phyloP scores from a whole-genome alignment of 805 yeast genomes.

The Cyberlindnera sargentensis region DNA sequence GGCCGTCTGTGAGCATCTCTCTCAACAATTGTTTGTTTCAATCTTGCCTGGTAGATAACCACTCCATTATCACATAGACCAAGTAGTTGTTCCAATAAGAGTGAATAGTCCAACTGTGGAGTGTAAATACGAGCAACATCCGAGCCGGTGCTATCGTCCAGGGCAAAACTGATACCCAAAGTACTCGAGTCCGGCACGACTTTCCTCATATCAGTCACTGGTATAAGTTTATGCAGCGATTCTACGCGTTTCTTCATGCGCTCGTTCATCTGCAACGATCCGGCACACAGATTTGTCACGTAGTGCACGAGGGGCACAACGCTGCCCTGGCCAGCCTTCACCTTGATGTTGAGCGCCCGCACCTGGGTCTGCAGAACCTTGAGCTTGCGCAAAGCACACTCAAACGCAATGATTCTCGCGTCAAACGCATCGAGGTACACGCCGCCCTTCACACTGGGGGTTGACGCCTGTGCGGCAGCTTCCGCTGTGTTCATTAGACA shows the following conservation, averaged over 20 bases:
- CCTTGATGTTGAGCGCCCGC: conserved; percentile 16
- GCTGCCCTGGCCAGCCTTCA: conserved; percentile 4
- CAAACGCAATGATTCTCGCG: conserved; percentile 52
- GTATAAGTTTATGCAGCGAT: conserved; percentile 4
- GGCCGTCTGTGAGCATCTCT: conserved; percentile 26
- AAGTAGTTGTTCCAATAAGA: conserved; percentile 6
- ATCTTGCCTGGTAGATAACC: conserved; percentile 23
- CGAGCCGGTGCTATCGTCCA: conserved; percentile 11
- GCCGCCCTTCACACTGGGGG: conserved; percentile 26
- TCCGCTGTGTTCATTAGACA: conserved; percentile 4
- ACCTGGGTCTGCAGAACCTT: conserved; percentile 30
- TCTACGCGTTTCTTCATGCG: conserved; percentile 8
- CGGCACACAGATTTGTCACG: conserved; percentile 10
- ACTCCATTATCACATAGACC: conserved; percentile 23
- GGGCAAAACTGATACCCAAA: conserved; percentile 14
- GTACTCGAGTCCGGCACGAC: conserved; percentile 7
- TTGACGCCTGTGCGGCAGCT: conserved; percentile 19
- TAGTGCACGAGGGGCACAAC: conserved; percentile 13
- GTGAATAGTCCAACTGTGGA: conserved; percentile 1
- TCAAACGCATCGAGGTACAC: conserved; percentile 41
- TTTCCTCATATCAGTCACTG: conserved; percentile 4
- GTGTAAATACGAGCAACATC: too few relatives aligned
- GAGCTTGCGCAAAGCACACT: conserved; percentile 44
- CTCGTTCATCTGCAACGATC: conserved; percentile 11
- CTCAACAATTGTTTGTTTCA: conserved; percentile 25